Conservation (phyloP, 768 basidiomycete species). For the Saitozyma sp. region DNA sequence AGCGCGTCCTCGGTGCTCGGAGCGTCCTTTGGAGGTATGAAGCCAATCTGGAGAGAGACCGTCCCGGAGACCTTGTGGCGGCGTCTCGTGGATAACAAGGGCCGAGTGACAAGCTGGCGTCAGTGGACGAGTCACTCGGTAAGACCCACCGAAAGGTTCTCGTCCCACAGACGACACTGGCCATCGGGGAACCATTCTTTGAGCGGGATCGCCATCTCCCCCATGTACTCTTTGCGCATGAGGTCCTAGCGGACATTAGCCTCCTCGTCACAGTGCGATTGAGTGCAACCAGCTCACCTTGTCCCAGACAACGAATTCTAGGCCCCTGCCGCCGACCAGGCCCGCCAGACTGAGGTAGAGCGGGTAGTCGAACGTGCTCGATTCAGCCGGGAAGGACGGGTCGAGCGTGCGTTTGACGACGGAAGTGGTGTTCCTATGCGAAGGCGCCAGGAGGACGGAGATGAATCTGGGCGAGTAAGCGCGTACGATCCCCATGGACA, state of each 20-base stretch:
- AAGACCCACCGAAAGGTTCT: constrained; percentile 67
- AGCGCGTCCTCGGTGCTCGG: constrained; percentile 49
- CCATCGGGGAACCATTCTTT: constrained; percentile 73
- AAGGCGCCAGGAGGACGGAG: constrained; percentile 67
- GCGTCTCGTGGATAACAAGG: constrained; percentile 58
- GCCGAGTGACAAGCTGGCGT: constrained; percentile 57
- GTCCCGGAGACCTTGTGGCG: constrained; percentile 60
- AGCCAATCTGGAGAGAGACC: constrained; percentile 65
- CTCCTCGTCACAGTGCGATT: no score
- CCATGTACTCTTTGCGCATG: constrained; percentile 87
- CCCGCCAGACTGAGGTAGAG: constrained; percentile 70
- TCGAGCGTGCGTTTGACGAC: constrained; percentile 71
- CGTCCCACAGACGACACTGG: constrained; percentile 58
- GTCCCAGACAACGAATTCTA: constrained; percentile 92
- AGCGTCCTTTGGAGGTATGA: constrained; percentile 51
- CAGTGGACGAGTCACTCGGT: background rate
- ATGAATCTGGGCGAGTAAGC: constrained; percentile 33
- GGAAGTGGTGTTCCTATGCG: constrained; percentile 69
- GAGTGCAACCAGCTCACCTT: constrained; percentile 57
- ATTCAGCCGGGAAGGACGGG: constrained; percentile 65
- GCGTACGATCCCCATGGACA: no score
- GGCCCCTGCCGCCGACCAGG: constrained; percentile 43
- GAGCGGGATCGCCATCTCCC: constrained; percentile 76
- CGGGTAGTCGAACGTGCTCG: constrained; percentile 87
- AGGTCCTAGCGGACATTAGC: constrained; percentile 56